Evolutionary conservation across 192 early-diverging fungal genomes (phyloP), one percentile per base, ranked within the genome.

Genomic region (Rhizoclosmatium globosum): DNA sequence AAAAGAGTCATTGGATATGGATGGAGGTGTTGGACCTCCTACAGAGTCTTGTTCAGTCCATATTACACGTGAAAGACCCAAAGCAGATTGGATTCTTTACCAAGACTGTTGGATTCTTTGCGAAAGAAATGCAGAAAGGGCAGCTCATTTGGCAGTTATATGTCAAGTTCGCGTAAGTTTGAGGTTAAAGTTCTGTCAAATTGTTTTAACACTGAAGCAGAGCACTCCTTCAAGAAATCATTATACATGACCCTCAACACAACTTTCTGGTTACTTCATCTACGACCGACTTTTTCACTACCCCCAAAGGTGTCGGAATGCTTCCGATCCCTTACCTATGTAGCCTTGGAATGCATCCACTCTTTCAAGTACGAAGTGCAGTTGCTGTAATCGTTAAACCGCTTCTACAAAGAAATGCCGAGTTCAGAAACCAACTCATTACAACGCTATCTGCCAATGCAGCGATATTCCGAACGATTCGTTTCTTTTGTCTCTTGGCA

Each of bases 1-100:
- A 76, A 67, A 76, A 76, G 64, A 67, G 66, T 67, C 46, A 41
- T 1, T 76, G 74, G 74, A 50, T 47, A 13, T 76, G 74, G 74
- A 13, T 67, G 23, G 39, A 17, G 6, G 48, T 76, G 46, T 31
- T 64, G 4, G 42, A 41, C 6, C 4, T 46, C 19, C 31, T 76
- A 64, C 15, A 43, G 23, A 9, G 9, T 4, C 9, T 47, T 53
- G 31, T 43, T 2, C 11, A 15, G 4, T 38, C 38, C 21, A 66
- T 62, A 11, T 50, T 76, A 9, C 31, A 31, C 3, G 38, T 50
- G 31, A 15, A 13, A 39, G 46, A 76, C 46, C 11, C 62, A 46
- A 11, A 17, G 13, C 74, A 67, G 11, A n/a, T 43, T 4, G 61
- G 13, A 11, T 44, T 67, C 6, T 4, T 76, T 23, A 64, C 66